Evolutionary conservation across 2,329 filamentous ascomycete species (phyloP), one percentile per base, ranked within the genome.

Genomic region (Neofusicoccum laricinum): DNA sequence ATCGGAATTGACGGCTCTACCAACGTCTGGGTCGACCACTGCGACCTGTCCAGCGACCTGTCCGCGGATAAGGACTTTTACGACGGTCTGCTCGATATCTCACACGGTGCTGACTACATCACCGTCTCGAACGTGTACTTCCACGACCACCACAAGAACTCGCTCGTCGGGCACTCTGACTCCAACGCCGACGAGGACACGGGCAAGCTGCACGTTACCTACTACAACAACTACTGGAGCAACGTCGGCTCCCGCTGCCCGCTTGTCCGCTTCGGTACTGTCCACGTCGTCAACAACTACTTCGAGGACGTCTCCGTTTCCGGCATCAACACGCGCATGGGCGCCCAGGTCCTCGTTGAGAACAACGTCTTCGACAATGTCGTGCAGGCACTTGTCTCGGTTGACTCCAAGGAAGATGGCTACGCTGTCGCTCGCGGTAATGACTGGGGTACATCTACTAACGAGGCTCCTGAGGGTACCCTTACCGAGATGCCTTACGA

Each of bases 241-340:
- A 87, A 88, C 77, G 76, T 88, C 71, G 86, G 87, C 81, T 88
- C 85, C 12, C 87, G 88, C 64, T 79, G 79, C 0, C 88, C 88
- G 7, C 86, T 84, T 4, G 73, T 89, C 71, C 86, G 88, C 67
- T 90, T 90, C 77, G 88, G 87, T 32, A 88, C 85, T 51, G 86
- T 78, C 14, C 88, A 90, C 78, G 72, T 85, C 69, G 86, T 84
- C 80, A 86, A 83, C 80, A 80, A 71, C 65, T 82, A 75, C 72
- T 76, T 73, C 68, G 58, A 61, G 45, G 75, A 80, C 49, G 71
- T 72, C 32, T 71, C 72, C n/a, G 70, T 72, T 43, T 77, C 75
- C n/a, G 78, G 75, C 43, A 69, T 80, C 66, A 77, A 81, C 72
- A 77, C 76, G 14, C 76, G 79, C 61, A 78, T 76, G 73, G 77